Percentiles rank a stretch among this genome's conserved stretches.
phyloP scores from a whole-genome alignment of 768 basidiomycete species.

The Polyporus arcularius region DNA sequence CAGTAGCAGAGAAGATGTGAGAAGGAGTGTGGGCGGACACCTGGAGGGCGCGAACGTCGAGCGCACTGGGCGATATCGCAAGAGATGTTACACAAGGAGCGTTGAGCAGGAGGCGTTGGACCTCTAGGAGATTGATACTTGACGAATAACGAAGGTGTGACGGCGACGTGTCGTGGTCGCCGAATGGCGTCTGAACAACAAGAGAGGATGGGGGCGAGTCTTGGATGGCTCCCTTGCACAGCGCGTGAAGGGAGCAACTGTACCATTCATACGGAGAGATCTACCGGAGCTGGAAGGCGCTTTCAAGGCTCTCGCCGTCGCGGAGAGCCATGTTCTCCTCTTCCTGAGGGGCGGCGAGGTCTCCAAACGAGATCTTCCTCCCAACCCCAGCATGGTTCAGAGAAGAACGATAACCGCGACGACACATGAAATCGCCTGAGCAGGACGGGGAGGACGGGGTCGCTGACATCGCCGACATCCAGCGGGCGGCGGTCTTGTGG shows the following conservation, averaged over 20 bases:
- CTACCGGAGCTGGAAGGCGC: slow-evolving; percentile 71
- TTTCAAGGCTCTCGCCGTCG: slow-evolving; percentile 51
- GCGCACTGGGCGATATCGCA: background rate
- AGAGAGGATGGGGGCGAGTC: slow-evolving; percentile 3
- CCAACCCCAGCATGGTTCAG: slow-evolving; percentile 42
- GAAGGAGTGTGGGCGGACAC: slow-evolving; percentile 1
- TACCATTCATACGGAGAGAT: background rate
- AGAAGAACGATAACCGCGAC: slow-evolving; percentile 19
- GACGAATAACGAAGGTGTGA: background rate
- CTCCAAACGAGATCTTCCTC: slow-evolving; percentile 68
- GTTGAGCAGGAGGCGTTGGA: background rate
- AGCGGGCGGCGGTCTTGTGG: too few species aligned
- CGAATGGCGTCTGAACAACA: background rate
- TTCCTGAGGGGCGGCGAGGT: slow-evolving; percentile 39
- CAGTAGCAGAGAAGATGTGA: background rate
- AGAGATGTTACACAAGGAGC: background rate
- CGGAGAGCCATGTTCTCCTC: slow-evolving; percentile 37
- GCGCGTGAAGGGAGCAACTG: background rate
- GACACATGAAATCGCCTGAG: too few species aligned
- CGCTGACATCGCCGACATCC: too few species aligned
- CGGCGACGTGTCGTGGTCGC: background rate
- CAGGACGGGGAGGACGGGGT: too few species aligned
- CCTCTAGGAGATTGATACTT: background rate
- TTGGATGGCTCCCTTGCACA: slow-evolving; percentile 6
- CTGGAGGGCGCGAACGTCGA: background rate